Evolutionary conservation across 768 basidiomycete species (phyloP), one percentile per base, ranked within the genome.

Genomic region (Auricularia sp.): DNA sequence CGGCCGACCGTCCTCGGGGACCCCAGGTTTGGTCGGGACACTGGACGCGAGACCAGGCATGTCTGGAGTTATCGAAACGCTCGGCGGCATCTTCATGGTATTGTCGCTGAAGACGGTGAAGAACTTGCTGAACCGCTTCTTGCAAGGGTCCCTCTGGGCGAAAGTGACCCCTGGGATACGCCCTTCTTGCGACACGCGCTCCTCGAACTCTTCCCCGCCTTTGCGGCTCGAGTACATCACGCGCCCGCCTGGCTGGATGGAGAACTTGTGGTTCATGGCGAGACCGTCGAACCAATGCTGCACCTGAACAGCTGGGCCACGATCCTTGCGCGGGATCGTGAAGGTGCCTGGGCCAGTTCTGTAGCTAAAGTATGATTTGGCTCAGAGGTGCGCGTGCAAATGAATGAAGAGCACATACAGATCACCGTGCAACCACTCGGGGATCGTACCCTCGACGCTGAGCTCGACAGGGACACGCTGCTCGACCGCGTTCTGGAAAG

Each of bases 231-330:
- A 73, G 68, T 79, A 79, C 3, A 42, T 8, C 8, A 42, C 45
- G 5, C 16, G 39, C 2, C 69, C 71, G 21, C 64, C 70, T 0
- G 72, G 68, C 34, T 70, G 67, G 69, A 79, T 77, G 64, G 77
- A 74, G 69, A 79, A 79, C 61, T 75, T 74, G 65, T 79, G 77
- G 68, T 74, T 74, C 66, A 76, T 72, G 18, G 75, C 72, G 59
- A 79, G 73, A 34, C 78, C 78, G 62, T 79, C 78, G 63, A 79
- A 79, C 78, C 77, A 77, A 61, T 78, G 78, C 59, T 73, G 68
- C 5, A 75, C 54, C 4, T 42, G 39, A 8, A 42, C 39, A 8
- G 39, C 8, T 8, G 39, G 39, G 39, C 39, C 39, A 42, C 39
- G 0, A 42, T 42, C 39, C 39, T 42, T 42, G 39, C 39, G 39